Evolutionary conservation across 305 asterid genomes (phyloP).

Genomic region (Fraxinus angustifolia): DNA sequence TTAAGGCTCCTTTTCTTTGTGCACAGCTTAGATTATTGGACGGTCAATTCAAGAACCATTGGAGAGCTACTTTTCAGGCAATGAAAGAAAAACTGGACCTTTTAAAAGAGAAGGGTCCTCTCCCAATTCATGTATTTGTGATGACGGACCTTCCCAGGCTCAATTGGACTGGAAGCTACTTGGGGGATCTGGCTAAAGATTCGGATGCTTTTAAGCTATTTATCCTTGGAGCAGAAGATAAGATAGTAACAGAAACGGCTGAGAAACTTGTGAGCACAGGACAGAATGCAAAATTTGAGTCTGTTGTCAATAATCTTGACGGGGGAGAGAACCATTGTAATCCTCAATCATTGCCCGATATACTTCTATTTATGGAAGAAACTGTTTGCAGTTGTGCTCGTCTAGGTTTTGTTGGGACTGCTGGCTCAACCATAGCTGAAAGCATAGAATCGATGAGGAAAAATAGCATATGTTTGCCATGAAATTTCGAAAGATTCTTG

Average conservation of each 20-base stretch:
- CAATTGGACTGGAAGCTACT: slow-evolving; percentile 74
- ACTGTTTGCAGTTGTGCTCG: slow-evolving; percentile 83
- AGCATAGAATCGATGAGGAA: slow-evolving; percentile 68
- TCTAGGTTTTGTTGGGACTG: slow-evolving; percentile 79
- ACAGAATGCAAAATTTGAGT: slow-evolving; percentile 33
- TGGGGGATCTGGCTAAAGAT: slow-evolving; percentile 60
- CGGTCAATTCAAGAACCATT: slow-evolving; percentile 92
- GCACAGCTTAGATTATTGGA: slow-evolving; percentile 86
- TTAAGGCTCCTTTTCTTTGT: slow-evolving; percentile 71
- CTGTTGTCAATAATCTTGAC: slow-evolving; percentile 10
- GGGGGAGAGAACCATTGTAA: slow-evolving; percentile 34
- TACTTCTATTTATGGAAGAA: slow-evolving; percentile 64
- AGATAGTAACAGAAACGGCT: slow-evolving; percentile 51
- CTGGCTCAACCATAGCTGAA: slow-evolving; percentile 89
- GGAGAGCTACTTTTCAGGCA: slow-evolving; percentile 52
- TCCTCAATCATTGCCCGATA: slow-evolving; percentile 46
- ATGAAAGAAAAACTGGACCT: slow-evolving; percentile 54
- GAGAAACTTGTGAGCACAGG: slow-evolving; percentile 40
- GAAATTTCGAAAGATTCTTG: slow-evolving; percentile 3
- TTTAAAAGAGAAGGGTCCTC: slow-evolving; percentile 51
- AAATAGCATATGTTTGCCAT: slow-evolving; percentile 39
- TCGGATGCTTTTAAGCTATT: slow-evolving; percentile 48
- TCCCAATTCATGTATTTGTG: slow-evolving; percentile 66
- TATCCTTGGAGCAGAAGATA: slow-evolving; percentile 51
- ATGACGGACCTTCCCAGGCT: slow-evolving; percentile 84